Evolutionary conservation across 176 grass and related monocot genomes (phyloP).

Genomic region (Alloteropsis semialata): DNA sequence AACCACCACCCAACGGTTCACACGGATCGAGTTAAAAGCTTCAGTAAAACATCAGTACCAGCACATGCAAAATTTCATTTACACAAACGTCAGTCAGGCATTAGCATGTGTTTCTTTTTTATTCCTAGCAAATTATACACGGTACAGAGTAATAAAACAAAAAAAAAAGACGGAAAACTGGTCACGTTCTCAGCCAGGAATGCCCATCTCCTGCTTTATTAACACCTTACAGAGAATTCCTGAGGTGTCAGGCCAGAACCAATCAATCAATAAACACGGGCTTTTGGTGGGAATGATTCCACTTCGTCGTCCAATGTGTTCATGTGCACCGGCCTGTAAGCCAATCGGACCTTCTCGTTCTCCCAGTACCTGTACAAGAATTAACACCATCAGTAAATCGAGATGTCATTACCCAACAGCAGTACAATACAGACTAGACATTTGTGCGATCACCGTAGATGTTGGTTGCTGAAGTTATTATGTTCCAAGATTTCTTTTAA

Average conservation of each 20-base stretch:
- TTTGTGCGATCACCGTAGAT: background rate
- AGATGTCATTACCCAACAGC: background rate
- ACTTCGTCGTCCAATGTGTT: slow-evolving; percentile 75
- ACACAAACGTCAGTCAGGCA: background rate
- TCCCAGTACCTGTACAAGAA: slow-evolving; percentile 69
- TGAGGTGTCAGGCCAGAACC: background rate
- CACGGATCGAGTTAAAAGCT: background rate
- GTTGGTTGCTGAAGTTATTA: background rate
- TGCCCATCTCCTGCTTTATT: slow-evolving; percentile 32
- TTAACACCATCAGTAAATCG: background rate
- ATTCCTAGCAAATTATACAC: slow-evolving; percentile 24
- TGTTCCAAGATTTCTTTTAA: background rate
- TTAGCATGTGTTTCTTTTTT: background rate
- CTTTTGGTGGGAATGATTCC: slow-evolving; percentile 82
- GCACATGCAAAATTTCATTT: background rate
- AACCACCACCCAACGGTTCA: too few species aligned
- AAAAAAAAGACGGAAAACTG: background rate
- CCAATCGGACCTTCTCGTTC: slow-evolving; percentile 70
- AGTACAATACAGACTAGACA: background rate
- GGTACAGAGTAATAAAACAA: background rate
- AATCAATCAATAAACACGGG: slow-evolving; percentile 59
- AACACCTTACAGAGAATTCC: slow-evolving; percentile 11
- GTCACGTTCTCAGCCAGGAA: slow-evolving; percentile 18
- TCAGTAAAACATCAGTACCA: background rate
- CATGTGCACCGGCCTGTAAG: slow-evolving; percentile 82